Conservation (phyloP, 148 eudicot species). For the Arctostaphylos glauca region DNA sequence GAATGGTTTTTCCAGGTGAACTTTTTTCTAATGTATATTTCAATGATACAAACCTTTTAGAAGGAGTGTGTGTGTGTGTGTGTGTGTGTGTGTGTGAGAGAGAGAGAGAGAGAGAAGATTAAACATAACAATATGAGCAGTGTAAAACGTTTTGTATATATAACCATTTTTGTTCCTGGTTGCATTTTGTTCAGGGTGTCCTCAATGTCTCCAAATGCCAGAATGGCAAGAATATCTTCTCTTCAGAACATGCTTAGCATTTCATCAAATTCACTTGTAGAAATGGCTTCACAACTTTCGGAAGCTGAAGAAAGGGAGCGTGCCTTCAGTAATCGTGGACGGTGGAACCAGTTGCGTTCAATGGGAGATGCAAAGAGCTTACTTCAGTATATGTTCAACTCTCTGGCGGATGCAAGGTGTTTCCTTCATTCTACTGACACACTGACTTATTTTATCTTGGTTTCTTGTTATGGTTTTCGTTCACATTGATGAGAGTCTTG, state of each 20-base stretch:
- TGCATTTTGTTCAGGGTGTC: constrained; percentile 50
- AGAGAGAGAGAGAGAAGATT: background rate
- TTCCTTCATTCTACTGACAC: background rate
- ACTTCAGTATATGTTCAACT: constrained; percentile 88
- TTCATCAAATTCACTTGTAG: constrained; percentile 90
- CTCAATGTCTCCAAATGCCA: constrained; percentile 86
- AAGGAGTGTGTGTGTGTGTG: too few relatives aligned
- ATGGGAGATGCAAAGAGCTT: constrained; percentile 93
- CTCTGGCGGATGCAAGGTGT: constrained; percentile 81
- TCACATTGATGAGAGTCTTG: constrained; percentile 7
- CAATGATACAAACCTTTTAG: background rate
- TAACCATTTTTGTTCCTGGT: background rate
- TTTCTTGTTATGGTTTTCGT: background rate
- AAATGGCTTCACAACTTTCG: constrained; percentile 99
- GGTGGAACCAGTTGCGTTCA: constrained; percentile 91
- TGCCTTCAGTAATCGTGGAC: constrained; percentile 71
- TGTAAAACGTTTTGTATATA: background rate
- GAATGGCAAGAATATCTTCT: constrained; percentile 94
- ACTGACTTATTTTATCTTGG: constrained; percentile 7
- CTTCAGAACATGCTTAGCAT: constrained; percentile 90
- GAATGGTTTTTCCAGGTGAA: constrained; percentile 81
- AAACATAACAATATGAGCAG: too few relatives aligned
- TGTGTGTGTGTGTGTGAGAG: too few relatives aligned
- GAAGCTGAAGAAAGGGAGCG: constrained; percentile 99
- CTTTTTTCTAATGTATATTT: background rate